Evolutionary conservation across 2,329 filamentous ascomycete species (phyloP), one percentile per base, ranked within the genome.

Genomic region (Epichloe typhina): DNA sequence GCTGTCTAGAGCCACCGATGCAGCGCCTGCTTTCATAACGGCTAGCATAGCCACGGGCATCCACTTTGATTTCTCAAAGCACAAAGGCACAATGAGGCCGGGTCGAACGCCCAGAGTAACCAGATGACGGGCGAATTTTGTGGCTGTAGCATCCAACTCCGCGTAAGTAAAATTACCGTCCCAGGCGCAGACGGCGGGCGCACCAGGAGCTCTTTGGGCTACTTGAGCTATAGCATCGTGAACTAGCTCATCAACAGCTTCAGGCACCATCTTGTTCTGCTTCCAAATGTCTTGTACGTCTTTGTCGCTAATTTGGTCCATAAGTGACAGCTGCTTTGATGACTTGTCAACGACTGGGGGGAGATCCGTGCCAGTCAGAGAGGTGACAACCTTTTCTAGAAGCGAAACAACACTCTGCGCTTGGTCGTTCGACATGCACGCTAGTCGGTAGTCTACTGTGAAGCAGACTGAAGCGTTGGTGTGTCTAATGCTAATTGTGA

Each of bases 31-130:
- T 50, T 66, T 67, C 36, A 69, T 50, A 0, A 67, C 59, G 4
- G 54, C 64, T 9, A 69, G 52, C 53, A 65, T 61, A 1, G 61
- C 59, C 2, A 67, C 59, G 8, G 58, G 44, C 1, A 57, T 58
- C 61, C 61, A 68, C 39, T 55, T 57, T 3, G 64, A 67, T 53
- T 68, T 69, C 31, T 66, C 63, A 46, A 68, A 67, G 40, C 57
- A 63, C n/a, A 68, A 52, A 1, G 64, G 63, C 11, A 66, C 58
- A 7, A 62, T 35, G 0, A 42, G 48, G 21, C 57, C 63, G 1
- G 54, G 53, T n/a, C 52, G 46, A 19, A 66, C 54, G 11, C 60
- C 61, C 2, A 41, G 12, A 2, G 36, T 33, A 3, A 37, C 46
- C 8, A 59, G 47, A 12, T 50, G 45, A 3, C 39, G 39, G 17